These are phyloP conservation scores for Saturnispora besseyi DNA, from an alignment of 805 yeast genomes.

Conservation along the genomic window DNA sequence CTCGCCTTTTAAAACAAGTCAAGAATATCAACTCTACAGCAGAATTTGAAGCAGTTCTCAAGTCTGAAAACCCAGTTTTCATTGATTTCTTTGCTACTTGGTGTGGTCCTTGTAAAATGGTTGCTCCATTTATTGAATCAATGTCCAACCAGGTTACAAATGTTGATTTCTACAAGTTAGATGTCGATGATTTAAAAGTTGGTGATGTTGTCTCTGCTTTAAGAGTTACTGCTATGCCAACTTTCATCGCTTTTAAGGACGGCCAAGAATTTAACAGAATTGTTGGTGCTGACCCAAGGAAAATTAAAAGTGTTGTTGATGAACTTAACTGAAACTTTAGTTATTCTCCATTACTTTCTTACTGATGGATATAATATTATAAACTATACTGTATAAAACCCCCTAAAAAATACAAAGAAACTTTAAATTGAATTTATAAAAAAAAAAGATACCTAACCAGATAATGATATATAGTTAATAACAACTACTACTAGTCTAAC, in stretches of 20 bases:
- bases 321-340: slow-evolving; percentile 2
- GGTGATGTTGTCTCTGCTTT: slow-evolving; percentile 50
- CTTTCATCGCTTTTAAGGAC: slow-evolving; percentile 52
- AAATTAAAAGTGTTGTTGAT: slow-evolving; percentile 5
- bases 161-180: slow-evolving; percentile 59
- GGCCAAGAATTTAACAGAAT: slow-evolving; percentile 49
- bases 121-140: slow-evolving; percentile 46
- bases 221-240: slow-evolving; percentile 70
- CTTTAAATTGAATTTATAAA: not conserved
- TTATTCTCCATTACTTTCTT: not conserved
- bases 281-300: slow-evolving; percentile 53
- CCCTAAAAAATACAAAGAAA: not conserved
- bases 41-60: not conserved
- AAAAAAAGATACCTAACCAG: not conserved
- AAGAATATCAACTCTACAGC: not conserved
- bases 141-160: slow-evolving; percentile 36
- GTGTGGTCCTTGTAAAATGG: slow-evolving; percentile 77
- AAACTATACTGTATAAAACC: slow-evolving; percentile 2
- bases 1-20: slow-evolving; percentile 1
- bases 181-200: slow-evolving; percentile 48
- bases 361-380: not conserved
- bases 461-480: not conserved
- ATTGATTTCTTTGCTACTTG: slow-evolving; percentile 65
- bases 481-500: slow-evolving; percentile 33
- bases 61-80: slow-evolving; percentile 19